A percentile compares a stretch with the other conserved stretches of the same genome.
Evolutionary conservation across 2,329 filamentous ascomycete species (phyloP).

Genomic region (Penicillium sp.): DNA sequence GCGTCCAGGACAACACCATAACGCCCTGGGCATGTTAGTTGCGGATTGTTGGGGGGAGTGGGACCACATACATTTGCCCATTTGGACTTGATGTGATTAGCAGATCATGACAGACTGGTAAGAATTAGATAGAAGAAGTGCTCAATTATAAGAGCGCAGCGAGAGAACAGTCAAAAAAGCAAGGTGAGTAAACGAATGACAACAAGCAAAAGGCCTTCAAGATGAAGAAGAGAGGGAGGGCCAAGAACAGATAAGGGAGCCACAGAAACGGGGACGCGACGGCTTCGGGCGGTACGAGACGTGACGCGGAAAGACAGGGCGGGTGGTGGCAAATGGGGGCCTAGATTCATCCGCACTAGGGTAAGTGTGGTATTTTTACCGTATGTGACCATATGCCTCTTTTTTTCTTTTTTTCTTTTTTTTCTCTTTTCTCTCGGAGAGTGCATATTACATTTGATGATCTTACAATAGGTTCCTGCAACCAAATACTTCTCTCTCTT

Average conservation of each 20-base stretch:
- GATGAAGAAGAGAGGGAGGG: not conserved
- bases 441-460: too few species aligned
- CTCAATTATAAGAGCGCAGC: conserved; percentile 11
- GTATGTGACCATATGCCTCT: conserved; percentile 3
- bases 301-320: conserved; percentile 19
- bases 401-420: not conserved
- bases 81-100: conserved; percentile 33
- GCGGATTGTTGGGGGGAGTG: not conserved
- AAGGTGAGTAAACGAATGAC: not conserved
- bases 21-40: conserved; percentile 47
- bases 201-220: not conserved
- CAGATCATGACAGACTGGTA: conserved; percentile 32
- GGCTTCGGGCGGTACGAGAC: not conserved
- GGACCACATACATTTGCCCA: conserved; percentile 44
- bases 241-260: conserved; percentile 21
- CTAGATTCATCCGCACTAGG: conserved; percentile 9
- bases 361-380: conserved; percentile 12
- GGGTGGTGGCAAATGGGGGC: not conserved
- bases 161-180: conserved; percentile 1
- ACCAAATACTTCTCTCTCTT: too few species aligned
- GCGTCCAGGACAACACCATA: conserved; percentile 97
- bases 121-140: conserved; percentile 13
- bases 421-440: not conserved
- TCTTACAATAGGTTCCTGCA: too few species aligned
- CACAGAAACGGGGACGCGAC: conserved; percentile 14